phyloP scores from a whole-genome alignment of 2,329 filamentous ascomycete species.

The Myriosclerotinia scirpicola region DNA sequence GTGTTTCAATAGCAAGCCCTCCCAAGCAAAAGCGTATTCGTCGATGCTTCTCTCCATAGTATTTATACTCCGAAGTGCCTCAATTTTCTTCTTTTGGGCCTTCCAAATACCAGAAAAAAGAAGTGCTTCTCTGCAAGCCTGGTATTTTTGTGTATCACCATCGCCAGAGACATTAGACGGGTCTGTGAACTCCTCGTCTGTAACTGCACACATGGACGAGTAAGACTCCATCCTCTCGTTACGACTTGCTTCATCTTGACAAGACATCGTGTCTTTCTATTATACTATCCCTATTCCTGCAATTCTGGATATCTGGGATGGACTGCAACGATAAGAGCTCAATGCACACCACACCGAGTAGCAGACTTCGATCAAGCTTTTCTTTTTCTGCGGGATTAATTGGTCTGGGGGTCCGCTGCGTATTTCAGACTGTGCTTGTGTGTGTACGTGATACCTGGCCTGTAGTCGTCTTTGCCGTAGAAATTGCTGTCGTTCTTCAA shows the following conservation, averaged over 20 bases:
- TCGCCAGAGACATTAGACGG: not conserved
- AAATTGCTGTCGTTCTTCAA: too few species aligned
- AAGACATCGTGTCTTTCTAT: not conserved
- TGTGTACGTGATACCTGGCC: not conserved
- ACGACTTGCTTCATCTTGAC: too few species aligned
- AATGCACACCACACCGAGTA: not conserved
- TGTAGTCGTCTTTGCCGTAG: not conserved
- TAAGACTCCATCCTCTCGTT: not conserved
- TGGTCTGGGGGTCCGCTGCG: not conserved
- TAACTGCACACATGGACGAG: not conserved
- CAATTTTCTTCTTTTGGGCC: too few species aligned
- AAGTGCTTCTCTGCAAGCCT: too few species aligned
- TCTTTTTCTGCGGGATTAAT: not conserved
- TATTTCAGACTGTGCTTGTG: not conserved
- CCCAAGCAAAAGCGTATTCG: not conserved
- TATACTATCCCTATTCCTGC: not conserved
- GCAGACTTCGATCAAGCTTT: not conserved
- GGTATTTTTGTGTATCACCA: not conserved
- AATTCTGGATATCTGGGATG: too few species aligned
- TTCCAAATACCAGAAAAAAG: too few species aligned
- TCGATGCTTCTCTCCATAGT: not conserved
- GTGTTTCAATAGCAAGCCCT: not conserved
- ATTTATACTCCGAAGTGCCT: not conserved
- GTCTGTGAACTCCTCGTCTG: not conserved
- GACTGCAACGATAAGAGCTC: too few species aligned